Conservation (phyloP, 345 rosid species). For the Excoecaria agallocha region DNA sequence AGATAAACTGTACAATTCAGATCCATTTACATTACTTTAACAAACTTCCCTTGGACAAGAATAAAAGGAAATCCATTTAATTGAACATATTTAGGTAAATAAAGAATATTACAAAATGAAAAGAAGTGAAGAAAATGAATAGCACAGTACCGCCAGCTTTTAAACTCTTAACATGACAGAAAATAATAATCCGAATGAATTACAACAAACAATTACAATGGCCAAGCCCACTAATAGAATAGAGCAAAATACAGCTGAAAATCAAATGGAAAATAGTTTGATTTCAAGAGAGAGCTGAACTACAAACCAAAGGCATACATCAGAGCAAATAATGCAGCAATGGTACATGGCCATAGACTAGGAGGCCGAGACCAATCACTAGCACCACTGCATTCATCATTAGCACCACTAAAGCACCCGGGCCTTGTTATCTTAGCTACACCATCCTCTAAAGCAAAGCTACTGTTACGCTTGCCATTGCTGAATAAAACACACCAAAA, state of each 20-base stretch:
- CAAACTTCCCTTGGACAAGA: background rate
- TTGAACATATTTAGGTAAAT: background rate
- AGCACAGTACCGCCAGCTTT: background rate
- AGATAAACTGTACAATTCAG: background rate
- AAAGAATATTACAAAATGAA: background rate
- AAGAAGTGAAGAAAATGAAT: background rate
- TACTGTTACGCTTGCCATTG: constrained; percentile 51
- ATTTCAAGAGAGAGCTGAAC: constrained; percentile 8
- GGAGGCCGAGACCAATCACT: constrained; percentile 21
- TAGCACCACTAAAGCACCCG: constrained; percentile 76
- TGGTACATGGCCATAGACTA: constrained; percentile 24
- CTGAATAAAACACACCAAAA: constrained; percentile 82
- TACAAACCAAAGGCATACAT: constrained; percentile 36
- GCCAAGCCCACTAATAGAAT: background rate
- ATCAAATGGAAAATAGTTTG: constrained; percentile 11
- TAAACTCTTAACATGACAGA: constrained; percentile 3
- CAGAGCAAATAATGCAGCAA: constrained; percentile 27
- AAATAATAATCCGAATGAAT: constrained; percentile 12
- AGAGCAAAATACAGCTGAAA: constrained; percentile 13
- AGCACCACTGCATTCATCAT: constrained; percentile 53
- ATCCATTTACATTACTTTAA: background rate
- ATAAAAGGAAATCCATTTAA: background rate
- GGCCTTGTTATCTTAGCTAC: constrained; percentile 50
- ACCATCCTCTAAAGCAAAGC: constrained; percentile 54
- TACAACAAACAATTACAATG: constrained; percentile 17